Percentiles rank a stretch among this genome's conserved stretches.
These are phyloP conservation scores for Myriosclerotinia duriaeana DNA, from an alignment of 2,329 filamentous ascomycete genomes.

Conservation along the genomic window DNA sequence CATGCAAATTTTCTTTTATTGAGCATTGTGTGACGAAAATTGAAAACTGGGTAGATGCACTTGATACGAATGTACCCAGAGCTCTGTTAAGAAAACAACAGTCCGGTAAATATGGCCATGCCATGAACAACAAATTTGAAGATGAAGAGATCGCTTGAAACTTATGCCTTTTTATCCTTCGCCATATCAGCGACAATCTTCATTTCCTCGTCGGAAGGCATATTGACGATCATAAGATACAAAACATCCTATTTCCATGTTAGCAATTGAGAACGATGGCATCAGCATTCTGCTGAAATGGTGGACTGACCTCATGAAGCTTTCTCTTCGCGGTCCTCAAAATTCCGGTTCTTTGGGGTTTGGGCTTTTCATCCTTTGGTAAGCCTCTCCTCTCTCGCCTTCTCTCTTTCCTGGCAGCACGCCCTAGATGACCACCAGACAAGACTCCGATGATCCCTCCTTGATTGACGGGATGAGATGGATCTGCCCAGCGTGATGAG, in stretches of 20 bases:
- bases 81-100: not conserved
- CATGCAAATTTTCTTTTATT: slow-evolving; percentile 9
- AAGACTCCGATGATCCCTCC: slow-evolving; percentile 46
- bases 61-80: not conserved
- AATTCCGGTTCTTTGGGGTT: slow-evolving; percentile 17
- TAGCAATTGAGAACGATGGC: slow-evolving; percentile 7
- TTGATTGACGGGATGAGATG: slow-evolving; percentile 51
- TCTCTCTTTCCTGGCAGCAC: slow-evolving; percentile 15
- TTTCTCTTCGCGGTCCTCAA: slow-evolving; percentile 22
- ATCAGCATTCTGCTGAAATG: slow-evolving; percentile 10
- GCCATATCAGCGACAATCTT: slow-evolving; percentile 1
- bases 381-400: slow-evolving; percentile 11
- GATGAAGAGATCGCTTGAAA: not conserved
- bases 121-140: too few species aligned
- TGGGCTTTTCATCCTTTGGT: slow-evolving; percentile 9
- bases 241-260: slow-evolving; percentile 46
- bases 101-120: not conserved
- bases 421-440: slow-evolving; percentile 48
- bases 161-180: slow-evolving; percentile 15
- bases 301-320: slow-evolving; percentile 24
- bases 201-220: slow-evolving; percentile 16
- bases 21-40: not conserved
- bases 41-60: not conserved
- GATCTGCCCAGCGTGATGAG: slow-evolving; percentile 51
- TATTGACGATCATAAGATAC: slow-evolving; percentile 51